Evolutionary conservation across 1,139 yeast genomes (phyloP).

Genomic region (Magnusiomyces ingens): DNA sequence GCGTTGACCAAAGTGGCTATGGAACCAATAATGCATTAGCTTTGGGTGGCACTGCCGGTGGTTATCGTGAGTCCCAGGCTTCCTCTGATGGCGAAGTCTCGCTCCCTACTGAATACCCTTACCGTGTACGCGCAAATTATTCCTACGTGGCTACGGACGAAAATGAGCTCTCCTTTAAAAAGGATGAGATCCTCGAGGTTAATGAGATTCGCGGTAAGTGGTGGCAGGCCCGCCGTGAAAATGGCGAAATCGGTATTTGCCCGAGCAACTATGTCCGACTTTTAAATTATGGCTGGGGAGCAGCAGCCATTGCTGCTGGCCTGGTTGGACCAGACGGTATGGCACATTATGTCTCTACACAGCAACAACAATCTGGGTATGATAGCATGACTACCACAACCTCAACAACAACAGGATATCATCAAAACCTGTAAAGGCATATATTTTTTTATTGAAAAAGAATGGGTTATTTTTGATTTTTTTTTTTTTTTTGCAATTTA

Average conservation of each 20-base stretch:
- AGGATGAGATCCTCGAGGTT: conserved; percentile 85
- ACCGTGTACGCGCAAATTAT: conserved; percentile 63
- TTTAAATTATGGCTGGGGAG: not conserved
- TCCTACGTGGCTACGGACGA: conserved; percentile 60
- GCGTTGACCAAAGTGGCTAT: no score
- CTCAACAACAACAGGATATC: no score
- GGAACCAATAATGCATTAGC: not conserved
- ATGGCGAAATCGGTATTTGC: conserved; percentile 93
- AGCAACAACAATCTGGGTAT: no score
- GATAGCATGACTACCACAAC: no score
- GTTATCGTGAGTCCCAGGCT: conserved; percentile 4
- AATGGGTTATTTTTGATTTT: no score
- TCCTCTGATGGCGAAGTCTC: conserved; percentile 17
- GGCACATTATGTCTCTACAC: no score
- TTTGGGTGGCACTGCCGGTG: not conserved
- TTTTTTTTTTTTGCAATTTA: no score
- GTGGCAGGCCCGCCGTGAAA: conserved; percentile 94
- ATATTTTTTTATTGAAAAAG: no score
- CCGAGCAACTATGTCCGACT: conserved; percentile 90
- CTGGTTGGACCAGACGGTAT: no score
- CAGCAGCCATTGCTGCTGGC: no score
- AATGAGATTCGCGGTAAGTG: conserved; percentile 94
- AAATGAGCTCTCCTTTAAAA: conserved; percentile 83
- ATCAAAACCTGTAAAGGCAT: no score
- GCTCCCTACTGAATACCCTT: conserved; percentile 55